phyloP scores from a whole-genome alignment of 345 rosid genomes.

The Reutealis trisperma region DNA sequence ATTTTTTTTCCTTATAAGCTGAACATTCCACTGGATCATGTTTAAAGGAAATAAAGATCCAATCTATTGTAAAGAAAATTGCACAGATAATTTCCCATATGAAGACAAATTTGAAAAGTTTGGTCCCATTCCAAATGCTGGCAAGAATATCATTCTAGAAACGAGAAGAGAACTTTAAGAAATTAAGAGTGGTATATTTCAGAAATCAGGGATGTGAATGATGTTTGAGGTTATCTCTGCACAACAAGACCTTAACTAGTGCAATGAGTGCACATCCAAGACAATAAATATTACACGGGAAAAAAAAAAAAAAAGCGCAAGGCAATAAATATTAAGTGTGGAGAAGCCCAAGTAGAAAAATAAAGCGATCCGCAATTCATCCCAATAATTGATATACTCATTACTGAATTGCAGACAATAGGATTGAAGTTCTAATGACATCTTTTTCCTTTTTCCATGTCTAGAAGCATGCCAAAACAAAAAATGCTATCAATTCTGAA shows the following conservation, averaged over 20 bases:
- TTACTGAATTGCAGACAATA: too few relatives aligned
- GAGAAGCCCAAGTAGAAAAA: too few relatives aligned
- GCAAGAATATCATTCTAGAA: neutral
- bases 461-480: too few relatives aligned
- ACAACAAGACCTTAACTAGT: neutral
- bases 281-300: neutral
- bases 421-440: too few relatives aligned
- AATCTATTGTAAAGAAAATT: neutral
- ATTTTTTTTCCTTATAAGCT: neutral
- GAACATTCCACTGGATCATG: neutral
- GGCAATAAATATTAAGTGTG: too few relatives aligned
- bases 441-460: too few relatives aligned
- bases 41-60: neutral
- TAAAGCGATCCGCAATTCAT: too few relatives aligned
- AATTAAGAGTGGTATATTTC: too few relatives aligned
- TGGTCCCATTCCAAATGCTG: neutral
- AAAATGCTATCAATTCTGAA: too few relatives aligned
- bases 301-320: too few relatives aligned
- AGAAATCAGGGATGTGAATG: neutral
- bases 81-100: neutral
- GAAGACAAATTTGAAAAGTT: neutral
- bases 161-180: too few relatives aligned
- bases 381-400: too few relatives aligned
- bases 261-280: neutral
- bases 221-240: neutral